Conservation (phyloP, 768 basidiomycete genomes). For the Dacryopinax primogenitus region DNA sequence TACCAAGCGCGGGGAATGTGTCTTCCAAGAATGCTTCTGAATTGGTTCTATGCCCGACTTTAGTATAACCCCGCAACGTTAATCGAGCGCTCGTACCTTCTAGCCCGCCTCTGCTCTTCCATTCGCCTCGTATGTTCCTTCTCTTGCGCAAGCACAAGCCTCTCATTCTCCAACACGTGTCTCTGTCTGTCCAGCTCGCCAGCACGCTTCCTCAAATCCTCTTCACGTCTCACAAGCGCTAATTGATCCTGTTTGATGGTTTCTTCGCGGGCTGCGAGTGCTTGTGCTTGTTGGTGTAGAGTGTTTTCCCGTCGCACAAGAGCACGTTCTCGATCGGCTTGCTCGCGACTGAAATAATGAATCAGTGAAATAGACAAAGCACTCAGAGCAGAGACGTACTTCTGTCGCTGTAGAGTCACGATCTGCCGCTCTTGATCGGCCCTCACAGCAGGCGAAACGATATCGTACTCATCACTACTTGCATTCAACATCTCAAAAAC, state of each 20-base stretch:
- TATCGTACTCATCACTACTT: neutral
- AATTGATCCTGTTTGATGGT: neutral
- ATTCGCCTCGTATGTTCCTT: neutral
- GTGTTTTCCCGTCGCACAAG: neutral
- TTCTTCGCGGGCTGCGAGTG: neutral
- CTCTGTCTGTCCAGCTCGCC: neutral
- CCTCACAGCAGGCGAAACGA: neutral
- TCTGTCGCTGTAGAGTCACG: neutral
- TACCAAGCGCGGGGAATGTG: neutral
- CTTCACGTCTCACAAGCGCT: neutral
- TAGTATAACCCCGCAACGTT: neutral
- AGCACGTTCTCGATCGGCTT: neutral
- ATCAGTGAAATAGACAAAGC: neutral
- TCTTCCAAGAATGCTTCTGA: neutral
- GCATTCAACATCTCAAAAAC: too few relatives aligned
- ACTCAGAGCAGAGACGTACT: neutral
- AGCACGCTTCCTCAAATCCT: neutral
- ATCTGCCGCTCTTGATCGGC: neutral
- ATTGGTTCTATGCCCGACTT: neutral
- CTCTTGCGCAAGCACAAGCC: neutral
- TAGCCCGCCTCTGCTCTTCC: neutral
- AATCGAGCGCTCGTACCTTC: neutral
- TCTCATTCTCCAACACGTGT: neutral
- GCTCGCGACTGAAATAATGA: neutral
- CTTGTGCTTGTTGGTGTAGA: neutral